Base-by-base conservation (phyloP, 1,284 basidiomycete species). In the Lentinula novae-zelandiae region DNA sequence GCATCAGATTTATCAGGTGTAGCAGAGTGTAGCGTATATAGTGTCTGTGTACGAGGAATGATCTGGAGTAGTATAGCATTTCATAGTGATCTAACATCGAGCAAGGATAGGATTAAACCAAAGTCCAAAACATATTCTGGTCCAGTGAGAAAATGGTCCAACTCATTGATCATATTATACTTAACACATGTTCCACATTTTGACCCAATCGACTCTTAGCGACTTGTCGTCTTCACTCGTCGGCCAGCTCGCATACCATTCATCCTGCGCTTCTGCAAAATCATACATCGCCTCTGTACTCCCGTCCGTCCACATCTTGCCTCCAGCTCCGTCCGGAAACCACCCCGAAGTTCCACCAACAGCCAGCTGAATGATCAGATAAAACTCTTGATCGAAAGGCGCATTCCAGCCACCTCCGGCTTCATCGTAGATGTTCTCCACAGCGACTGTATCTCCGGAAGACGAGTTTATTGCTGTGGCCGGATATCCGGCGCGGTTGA, bases 321-420 rank as follows among this genome's bases (percentile, higher is more conserved):
- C 79, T 53, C 85, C 62, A 31, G 53, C 59, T 34, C 78, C 78
- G 68, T 94, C 92, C 15, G 89, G 89, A 82, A 95, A 95, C 89
- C 90, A 95, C 15, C 93, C 93, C 68, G 88, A 91, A 38, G 90
- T 94, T 7, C 90, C 90, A 4, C 93, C 93, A 27, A 86, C 90
- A 6, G 89, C 92, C 53, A 95, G 81, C 72, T 92, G 82, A 67
- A 95, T 75, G 66, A 93, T 86, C 46, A 95, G 76, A 73, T 92
- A 94, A 75, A 95, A 95, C 12, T 82, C 89, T 90, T 58, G 38
- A 36, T 58, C 57, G 20, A 55, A 58, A 6, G 56, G 61, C 12
- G 53, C 60, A 22, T 53, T 59, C 57, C 57, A 59, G 0, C 48
- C 54, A 48, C 54, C 54, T 46, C 54, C 54, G 3, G 62, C 84